These are phyloP conservation scores for Hanseniaspora gamundiae DNA, from an alignment of 1,139 yeast species.

Conservation along the genomic window DNA sequence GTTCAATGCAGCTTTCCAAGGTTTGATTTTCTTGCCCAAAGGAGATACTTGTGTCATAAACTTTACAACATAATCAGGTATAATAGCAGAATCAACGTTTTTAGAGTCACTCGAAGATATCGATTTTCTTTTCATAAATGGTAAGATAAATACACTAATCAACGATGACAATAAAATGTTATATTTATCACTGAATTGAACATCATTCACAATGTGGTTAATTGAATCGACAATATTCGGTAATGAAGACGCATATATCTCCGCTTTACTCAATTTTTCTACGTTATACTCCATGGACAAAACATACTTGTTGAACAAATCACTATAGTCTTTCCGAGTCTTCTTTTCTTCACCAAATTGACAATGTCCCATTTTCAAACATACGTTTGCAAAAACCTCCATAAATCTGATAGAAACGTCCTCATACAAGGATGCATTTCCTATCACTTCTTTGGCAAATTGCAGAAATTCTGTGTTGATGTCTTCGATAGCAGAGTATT, in stretches of 20 bases:
- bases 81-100: background rate
- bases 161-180: constrained; percentile 33
- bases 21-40: constrained; percentile 28
- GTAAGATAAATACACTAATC: constrained; percentile 32
- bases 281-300: constrained; percentile 26
- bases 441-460: constrained; percentile 47
- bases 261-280: constrained; percentile 2
- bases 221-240: constrained; percentile 31
- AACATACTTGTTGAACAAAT: constrained; percentile 45
- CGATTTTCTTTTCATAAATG: constrained; percentile 29
- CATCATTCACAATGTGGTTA: constrained; percentile 35
- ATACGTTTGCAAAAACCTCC: constrained; percentile 37
- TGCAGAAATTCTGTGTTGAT: constrained; percentile 45
- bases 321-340: constrained; percentile 54
- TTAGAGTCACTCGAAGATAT: constrained; percentile 7
- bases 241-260: constrained; percentile 9
- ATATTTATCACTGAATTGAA: constrained; percentile 34
- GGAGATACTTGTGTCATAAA: constrained; percentile 32
- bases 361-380: constrained; percentile 43
- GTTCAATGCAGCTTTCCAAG: constrained; percentile 40
- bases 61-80: constrained; percentile 28
- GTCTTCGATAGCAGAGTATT: constrained; percentile 66
- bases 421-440: constrained; percentile 38
- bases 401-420: constrained; percentile 41
- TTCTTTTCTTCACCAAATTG: constrained; percentile 53